Percentiles rank a stretch among this genome's conserved stretches.
These are phyloP conservation scores for Ophiorrhiza pumila DNA, from an alignment of 257 asterid genomes.

Conservation along the genomic window DNA sequence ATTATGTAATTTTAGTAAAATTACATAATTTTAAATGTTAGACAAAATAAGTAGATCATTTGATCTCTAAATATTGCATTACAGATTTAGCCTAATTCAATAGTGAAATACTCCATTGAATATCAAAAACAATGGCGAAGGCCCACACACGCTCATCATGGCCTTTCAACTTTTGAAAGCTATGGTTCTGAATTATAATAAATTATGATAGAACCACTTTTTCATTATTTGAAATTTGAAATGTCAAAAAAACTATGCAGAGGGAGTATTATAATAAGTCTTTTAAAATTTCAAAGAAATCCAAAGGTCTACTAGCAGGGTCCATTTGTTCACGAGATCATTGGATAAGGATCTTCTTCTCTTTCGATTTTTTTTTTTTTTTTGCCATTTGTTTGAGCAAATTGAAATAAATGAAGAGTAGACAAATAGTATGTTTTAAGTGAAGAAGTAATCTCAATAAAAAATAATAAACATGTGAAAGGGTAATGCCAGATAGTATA, in stretches of 20 bases:
- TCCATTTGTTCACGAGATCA: neutral
- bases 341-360: neutral
- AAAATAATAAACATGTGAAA: too few species aligned
- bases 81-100: too few species aligned
- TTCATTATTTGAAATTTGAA: neutral
- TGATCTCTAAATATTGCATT: too few species aligned
- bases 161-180: neutral
- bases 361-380: neutral
- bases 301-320: neutral
- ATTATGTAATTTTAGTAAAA: too few species aligned
- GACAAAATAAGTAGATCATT: too few species aligned
- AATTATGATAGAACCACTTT: neutral
- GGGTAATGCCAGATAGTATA: too few species aligned
- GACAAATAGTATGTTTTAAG: neutral
- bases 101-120: too few species aligned
- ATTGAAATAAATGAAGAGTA: neutral
- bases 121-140: neutral
- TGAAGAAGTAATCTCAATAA: neutral
- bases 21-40: too few species aligned
- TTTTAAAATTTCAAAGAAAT: neutral
- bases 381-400: neutral
- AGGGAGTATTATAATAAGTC: too few species aligned
- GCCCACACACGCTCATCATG: neutral
- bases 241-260: too few species aligned
- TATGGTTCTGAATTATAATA: neutral